A percentile compares a stretch with the other conserved stretches of the same genome.
These are phyloP conservation scores for Dacryopinax primogenitus DNA, from an alignment of 768 basidiomycete genomes.

Conservation along the genomic window DNA sequence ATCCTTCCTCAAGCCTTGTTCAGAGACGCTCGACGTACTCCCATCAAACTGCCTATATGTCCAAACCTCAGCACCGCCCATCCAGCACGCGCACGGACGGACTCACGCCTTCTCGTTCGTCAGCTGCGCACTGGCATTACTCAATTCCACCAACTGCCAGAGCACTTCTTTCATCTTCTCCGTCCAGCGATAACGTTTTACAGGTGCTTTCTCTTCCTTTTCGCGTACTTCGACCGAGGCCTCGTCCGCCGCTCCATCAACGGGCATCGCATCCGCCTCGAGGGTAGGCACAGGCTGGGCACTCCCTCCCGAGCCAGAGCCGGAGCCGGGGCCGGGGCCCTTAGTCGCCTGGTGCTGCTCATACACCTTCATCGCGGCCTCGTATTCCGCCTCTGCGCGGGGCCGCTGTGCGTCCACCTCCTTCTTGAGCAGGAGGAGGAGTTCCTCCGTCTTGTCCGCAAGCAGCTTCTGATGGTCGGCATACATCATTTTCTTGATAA, in stretches of 20 bases:
- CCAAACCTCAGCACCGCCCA: neutral
- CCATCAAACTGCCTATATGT: slow-evolving; percentile 12
- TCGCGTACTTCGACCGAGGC: neutral
- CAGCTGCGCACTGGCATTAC: slow-evolving; percentile 65
- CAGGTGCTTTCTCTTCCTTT: slow-evolving; percentile 45
- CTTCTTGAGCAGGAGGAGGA: slow-evolving; percentile 48
- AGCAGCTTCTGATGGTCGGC: slow-evolving; percentile 55
- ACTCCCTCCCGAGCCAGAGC: too few relatives aligned
- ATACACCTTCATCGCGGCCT: slow-evolving; percentile 53
- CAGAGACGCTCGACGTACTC: slow-evolving; percentile 41
- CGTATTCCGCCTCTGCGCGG: slow-evolving; percentile 21
- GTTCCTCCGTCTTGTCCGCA: slow-evolving; percentile 50
- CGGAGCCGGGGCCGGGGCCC: slow-evolving; percentile 49
- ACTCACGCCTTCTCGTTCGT: slow-evolving; percentile 28
- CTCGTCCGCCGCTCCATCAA: too few relatives aligned
- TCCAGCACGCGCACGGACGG: neutral
- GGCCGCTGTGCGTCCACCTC: slow-evolving; percentile 32
- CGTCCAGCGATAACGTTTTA: slow-evolving; percentile 64
- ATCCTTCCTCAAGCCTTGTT: slow-evolving; percentile 65
- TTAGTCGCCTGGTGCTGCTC: slow-evolving; percentile 66
- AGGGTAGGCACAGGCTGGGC: slow-evolving; percentile 16
- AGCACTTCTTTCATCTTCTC: slow-evolving; percentile 67
- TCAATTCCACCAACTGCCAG: slow-evolving; percentile 68
- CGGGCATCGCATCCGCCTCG: slow-evolving; percentile 17
- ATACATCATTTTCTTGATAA: slow-evolving; percentile 83